Conservation (phyloP, 805 yeast genomes). For the Metschnikowia amazonensis region DNA sequence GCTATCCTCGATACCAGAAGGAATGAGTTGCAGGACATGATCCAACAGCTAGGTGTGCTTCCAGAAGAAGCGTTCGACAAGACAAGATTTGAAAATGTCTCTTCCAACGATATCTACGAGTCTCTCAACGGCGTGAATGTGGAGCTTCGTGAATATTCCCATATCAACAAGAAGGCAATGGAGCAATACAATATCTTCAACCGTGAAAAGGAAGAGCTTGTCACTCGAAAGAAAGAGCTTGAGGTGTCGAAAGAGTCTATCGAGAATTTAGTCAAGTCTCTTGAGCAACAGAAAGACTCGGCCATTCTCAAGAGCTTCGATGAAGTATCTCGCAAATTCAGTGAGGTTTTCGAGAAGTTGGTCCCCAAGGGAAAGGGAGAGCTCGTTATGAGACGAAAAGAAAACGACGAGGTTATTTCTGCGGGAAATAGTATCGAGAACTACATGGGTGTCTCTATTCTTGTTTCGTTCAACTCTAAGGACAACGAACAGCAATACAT, state of each 20-base stretch:
- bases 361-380: conserved; percentile 83
- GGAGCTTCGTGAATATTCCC: conserved; percentile 59
- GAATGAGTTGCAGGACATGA: conserved; percentile 67
- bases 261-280: conserved; percentile 60
- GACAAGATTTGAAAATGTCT: conserved; percentile 35
- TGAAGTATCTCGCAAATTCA: conserved; percentile 69
- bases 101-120: conserved; percentile 51
- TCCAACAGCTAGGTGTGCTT: conserved; percentile 80
- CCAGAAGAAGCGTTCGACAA: conserved; percentile 75
- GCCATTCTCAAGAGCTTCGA: conserved; percentile 78
- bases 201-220: conserved; percentile 65
- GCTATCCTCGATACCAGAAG: conserved; percentile 56
- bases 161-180: conserved; percentile 84
- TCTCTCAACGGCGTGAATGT: conserved; percentile 53
- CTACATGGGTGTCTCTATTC: conserved; percentile 77
- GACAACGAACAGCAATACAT: conserved; percentile 81
- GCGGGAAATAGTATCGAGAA: conserved; percentile 41
- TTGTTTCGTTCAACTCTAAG: conserved; percentile 85
- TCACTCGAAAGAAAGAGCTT: conserved; percentile 62
- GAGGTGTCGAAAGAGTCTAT: conserved; percentile 69
- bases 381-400: conserved; percentile 56
- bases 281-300: conserved; percentile 74
- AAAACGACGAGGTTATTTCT: conserved; percentile 17
- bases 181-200: conserved; percentile 77
- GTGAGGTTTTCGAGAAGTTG: conserved; percentile 68